Percentiles rank a stretch among this genome's conserved stretches.
Conservation (phyloP, 371 early-diverging fungal genomes). For the Parasitella parasitica region DNA sequence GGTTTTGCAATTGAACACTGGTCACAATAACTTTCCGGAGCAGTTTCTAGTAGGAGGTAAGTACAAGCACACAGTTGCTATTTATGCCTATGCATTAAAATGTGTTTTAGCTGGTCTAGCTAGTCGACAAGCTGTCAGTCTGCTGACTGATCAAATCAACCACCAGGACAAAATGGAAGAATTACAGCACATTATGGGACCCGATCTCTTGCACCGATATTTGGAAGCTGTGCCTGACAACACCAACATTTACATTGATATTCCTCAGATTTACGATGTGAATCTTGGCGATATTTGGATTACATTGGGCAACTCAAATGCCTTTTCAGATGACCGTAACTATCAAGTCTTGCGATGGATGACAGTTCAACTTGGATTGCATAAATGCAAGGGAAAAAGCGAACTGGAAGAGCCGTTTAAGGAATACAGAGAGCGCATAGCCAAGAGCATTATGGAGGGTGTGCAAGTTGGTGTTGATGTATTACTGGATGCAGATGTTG, state of each 20-base stretch:
- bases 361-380: conserved; percentile 37
- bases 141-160: conserved; percentile 36
- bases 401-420: conserved; percentile 45
- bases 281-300: conserved; percentile 57
- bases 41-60: conserved; percentile 62
- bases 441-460: conserved; percentile 52
- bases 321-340: conserved; percentile 24
- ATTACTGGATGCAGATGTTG: conserved; percentile 54
- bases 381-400: conserved; percentile 14
- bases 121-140: conserved; percentile 39
- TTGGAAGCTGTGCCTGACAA: conserved; percentile 25
- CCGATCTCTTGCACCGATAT: conserved; percentile 40
- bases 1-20: conserved; percentile 53
- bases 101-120: conserved; percentile 44
- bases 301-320: conserved; percentile 39
- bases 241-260: conserved; percentile 29
- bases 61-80: not conserved
- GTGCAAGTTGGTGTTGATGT: conserved; percentile 57
- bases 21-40: conserved; percentile 55
- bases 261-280: conserved; percentile 57
- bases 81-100: not conserved
- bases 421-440: conserved; percentile 44
- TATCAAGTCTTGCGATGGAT: conserved; percentile 43
- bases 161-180: conserved; percentile 21
- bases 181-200: conserved; percentile 40